These are phyloP conservation scores for Vigna radiata DNA, from an alignment of 306 rosid species.

Conservation along the genomic window DNA sequence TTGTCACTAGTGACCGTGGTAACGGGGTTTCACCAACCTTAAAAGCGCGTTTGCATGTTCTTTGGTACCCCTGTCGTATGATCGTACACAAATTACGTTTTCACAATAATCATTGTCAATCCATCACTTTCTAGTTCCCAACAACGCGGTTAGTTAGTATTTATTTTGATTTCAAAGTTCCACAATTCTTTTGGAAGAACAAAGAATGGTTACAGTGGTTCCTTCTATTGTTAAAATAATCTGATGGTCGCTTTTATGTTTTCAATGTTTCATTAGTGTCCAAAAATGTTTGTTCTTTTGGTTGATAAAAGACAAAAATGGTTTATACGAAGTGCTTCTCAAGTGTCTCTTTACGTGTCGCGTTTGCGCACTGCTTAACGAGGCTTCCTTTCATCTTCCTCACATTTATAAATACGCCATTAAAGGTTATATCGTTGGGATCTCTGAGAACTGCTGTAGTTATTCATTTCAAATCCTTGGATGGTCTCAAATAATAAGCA, in stretches of 20 bases:
- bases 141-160: not conserved
- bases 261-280: not conserved
- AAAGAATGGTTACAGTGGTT: not conserved
- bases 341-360: not conserved
- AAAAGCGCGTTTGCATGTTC: constrained; percentile 14
- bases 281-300: not conserved
- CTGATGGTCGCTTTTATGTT: not conserved
- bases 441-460: too few species aligned
- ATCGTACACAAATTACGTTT: not conserved
- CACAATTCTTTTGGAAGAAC: not conserved
- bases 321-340: not conserved
- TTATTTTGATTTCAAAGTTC: constrained; percentile 15
- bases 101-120: not conserved
- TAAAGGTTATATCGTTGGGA: too few species aligned
- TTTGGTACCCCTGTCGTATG: not conserved
- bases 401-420: not conserved
- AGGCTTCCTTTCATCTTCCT: constrained; percentile 8
- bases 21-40: not conserved
- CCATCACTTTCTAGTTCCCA: not conserved
- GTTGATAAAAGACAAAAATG: not conserved
- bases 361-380: not conserved
- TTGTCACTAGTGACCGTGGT: not conserved
- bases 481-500: constrained; percentile 49
- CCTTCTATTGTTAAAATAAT: not conserved
- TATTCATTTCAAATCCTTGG: constrained; percentile 19